Base-by-base conservation (phyloP, 139 green algal genomes). In the Micromonas commoda region DNA sequence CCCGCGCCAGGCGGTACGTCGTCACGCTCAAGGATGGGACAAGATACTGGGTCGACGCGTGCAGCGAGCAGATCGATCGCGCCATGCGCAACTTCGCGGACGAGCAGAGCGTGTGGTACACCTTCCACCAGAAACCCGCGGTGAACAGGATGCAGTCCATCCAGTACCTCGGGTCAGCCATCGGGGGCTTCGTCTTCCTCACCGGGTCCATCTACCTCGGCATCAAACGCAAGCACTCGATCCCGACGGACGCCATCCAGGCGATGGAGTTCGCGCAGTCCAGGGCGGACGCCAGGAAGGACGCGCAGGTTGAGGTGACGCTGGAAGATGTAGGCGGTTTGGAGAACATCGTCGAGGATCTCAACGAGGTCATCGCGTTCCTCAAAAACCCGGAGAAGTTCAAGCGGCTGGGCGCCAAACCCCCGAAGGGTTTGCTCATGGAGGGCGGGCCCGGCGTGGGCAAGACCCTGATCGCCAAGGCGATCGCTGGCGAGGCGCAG, bases 381-480 rank as follows among this genome's bases (percentile, higher is more conserved):
- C 84, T 99, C 19, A 96, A 96, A 68, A 85, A 97, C 78, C 95
- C 95, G 4, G 82, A 88, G 51, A 82, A 78, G 4, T 98, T 90
- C 79, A 78, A 79, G 54, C 80, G 80, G 23, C 82, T 96, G 71
- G 89, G 94, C 21, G 94, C 92, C 1, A 89, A 87, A 34, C 93
- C 94, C 9, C 93, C 95, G 53, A 97, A 97, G 84, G 95, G 95
- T 29, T 89, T 99, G 51, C 87, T 99, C 67, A 84, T 99, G 64
- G 92, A 97, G 83, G 95, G 95, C 5, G 90, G 87, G 29, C 92
- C 92, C 1, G 91, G 91, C 23, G 91, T 88, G 2, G 94, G 95
- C 65, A 97, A 97, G 84, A 96, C 93, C 4, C 83, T 97, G 1
- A 85, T 97, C 70, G 93, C 93, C 64, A 97, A 97, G 52, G 94